Conservation (phyloP, 208 protist species). For the Trypanosoma scelopori region DNA sequence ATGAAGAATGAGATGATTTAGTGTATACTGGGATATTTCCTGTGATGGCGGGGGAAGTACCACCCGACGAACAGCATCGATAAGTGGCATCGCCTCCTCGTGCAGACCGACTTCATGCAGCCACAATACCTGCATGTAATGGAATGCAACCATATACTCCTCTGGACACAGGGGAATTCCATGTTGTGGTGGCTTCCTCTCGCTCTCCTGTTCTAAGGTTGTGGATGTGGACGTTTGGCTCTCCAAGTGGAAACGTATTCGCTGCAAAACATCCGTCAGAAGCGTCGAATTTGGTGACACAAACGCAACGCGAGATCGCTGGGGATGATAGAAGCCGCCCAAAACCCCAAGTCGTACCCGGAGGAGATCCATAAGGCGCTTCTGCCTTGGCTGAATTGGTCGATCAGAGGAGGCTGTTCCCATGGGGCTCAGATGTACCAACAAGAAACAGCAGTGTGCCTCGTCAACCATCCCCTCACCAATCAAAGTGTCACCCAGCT, state of each 20-base stretch:
- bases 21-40: constrained; percentile 12
- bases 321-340: constrained; percentile 59
- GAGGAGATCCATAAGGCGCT: constrained; percentile 49
- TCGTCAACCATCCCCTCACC: constrained; percentile 45
- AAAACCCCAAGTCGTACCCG: constrained; percentile 52
- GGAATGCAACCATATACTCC: constrained; percentile 34
- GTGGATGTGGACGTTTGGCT: background rate
- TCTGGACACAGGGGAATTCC: constrained; percentile 44
- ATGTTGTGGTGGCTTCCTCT: constrained; percentile 11
- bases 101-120: constrained; percentile 58
- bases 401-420: constrained; percentile 21
- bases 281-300: constrained; percentile 59
- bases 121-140: constrained; percentile 76
- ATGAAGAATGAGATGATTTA: constrained; percentile 25
- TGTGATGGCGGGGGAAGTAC: constrained; percentile 10
- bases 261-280: constrained; percentile 63
- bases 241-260: constrained; percentile 42
- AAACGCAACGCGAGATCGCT: constrained; percentile 54
- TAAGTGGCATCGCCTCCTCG: constrained; percentile 30
- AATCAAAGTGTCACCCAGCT: constrained; percentile 44
- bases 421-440: constrained; percentile 47
- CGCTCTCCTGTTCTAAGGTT: background rate
- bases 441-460: constrained; percentile 73
- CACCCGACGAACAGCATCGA: constrained; percentile 1
- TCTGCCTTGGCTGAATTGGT: constrained; percentile 38